A percentile compares a stretch with the other conserved stretches of the same genome.
These are phyloP conservation scores for Podaxis sp. DNA, from an alignment of 768 basidiomycete species.

Conservation along the genomic window DNA sequence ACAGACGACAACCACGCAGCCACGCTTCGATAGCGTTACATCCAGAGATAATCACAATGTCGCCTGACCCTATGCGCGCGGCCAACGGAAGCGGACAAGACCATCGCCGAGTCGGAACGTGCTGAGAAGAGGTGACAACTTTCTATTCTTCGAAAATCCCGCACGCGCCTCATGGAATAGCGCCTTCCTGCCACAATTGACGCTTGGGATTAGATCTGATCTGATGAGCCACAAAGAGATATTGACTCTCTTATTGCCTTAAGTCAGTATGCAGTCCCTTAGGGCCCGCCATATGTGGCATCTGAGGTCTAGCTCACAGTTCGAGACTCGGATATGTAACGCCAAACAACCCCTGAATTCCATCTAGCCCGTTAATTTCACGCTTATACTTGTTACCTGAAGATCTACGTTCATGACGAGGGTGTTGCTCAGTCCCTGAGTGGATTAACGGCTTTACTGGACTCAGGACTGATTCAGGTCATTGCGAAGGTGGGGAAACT, in stretches of 20 bases:
- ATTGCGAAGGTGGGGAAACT: neutral
- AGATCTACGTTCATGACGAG: neutral
- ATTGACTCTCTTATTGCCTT: neutral
- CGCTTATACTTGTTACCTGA: neutral
- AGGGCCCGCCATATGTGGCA: neutral
- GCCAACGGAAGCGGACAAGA: neutral
- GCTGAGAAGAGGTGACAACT: neutral
- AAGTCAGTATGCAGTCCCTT: neutral
- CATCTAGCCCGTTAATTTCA: neutral
- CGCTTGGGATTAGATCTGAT: neutral
- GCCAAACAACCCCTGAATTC: neutral
- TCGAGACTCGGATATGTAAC: neutral
- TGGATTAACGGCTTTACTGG: too few relatives aligned
- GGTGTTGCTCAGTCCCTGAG: too few relatives aligned
- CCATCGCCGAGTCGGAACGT: constrained; percentile 1
- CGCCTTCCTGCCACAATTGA: neutral
- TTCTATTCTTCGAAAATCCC: neutral
- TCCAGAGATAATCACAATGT: neutral
- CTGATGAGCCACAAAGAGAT: neutral
- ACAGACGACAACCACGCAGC: neutral
- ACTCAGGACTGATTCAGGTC: neutral
- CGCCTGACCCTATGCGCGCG: neutral
- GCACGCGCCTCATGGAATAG: neutral
- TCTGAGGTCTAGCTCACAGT: neutral
- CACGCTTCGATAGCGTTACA: neutral